Conservation (phyloP, 208 protist species). For the Trypanosoma boissoni region DNA sequence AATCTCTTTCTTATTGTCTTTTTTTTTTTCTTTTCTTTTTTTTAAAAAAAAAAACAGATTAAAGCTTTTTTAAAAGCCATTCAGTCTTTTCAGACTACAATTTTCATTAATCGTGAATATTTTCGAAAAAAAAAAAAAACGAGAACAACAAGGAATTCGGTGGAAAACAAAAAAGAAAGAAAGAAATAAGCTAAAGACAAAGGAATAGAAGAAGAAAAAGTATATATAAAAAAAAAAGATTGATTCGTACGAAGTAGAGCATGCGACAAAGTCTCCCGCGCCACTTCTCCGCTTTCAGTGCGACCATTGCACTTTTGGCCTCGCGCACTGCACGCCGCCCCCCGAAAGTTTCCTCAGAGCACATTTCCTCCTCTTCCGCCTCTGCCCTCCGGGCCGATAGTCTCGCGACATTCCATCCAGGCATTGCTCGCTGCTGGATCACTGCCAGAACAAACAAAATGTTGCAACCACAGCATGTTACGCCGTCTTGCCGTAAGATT, state of each 20-base stretch:
- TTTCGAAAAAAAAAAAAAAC: too few relatives aligned
- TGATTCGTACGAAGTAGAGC: too few relatives aligned
- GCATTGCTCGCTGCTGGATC: conserved; percentile 64
- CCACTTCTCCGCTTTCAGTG: not conserved
- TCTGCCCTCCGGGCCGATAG: conserved; percentile 2
- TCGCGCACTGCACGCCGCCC: not conserved
- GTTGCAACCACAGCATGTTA: conserved; percentile 77
- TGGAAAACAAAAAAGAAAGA: not conserved
- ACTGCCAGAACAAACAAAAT: conserved; percentile 75
- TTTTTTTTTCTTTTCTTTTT: conserved; percentile 20
- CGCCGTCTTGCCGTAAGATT: conserved; percentile 61
- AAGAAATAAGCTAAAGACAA: not conserved
- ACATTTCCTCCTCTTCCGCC: too few relatives aligned
- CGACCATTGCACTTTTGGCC: not conserved
- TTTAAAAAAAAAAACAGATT: conserved; percentile 39
- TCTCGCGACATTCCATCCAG: conserved; percentile 58
- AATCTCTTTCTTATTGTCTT: conserved; percentile 6
- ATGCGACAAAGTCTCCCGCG: not conserved
- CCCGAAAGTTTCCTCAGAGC: too few relatives aligned
- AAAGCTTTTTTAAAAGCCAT: not conserved
- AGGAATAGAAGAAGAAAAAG: not conserved
- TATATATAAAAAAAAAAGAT: conserved; percentile 1
- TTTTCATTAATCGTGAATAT: too few relatives aligned
- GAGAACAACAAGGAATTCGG: not conserved
- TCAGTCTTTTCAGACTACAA: too few relatives aligned